Evolutionary conservation across 306 rosid species (phyloP), one percentile per base, ranked within the genome.

Genomic region (Trifolium repens): DNA sequence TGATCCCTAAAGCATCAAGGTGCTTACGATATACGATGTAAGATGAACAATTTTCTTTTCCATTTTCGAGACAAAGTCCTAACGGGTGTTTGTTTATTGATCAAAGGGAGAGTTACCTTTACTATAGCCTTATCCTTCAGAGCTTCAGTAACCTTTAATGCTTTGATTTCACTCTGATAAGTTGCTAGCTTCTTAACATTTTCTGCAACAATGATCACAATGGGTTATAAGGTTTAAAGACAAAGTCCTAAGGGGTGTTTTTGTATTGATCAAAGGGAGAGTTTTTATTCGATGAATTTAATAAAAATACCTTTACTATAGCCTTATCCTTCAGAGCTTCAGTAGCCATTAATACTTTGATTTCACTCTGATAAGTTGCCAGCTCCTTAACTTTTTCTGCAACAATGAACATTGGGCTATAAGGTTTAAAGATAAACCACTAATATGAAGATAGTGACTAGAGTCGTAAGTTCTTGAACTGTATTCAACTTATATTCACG

Each of bases 71-170:
- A 12, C 17, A n/a, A 8, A 39, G 49, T 44, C 49, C 49, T 44
- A 10, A 44, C 15, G 4, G 14, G 5, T 39, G 27, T 55, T n/a
- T 84, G 30, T 26, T 26, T 26, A 26, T 26, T 49, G 54, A 40
- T 16, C 44, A 0, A 37, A 53, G 43, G 54, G 43, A 52, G 72
- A 40, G 24, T 49, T 87, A 94, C 98, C 93, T 90, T 89, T 78
- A 90, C 90, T 15, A 86, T 83, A 70, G 98, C 97, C 85, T 88
- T 91, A 67, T 94, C 93, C 83, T 85, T 91, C 9, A 79, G 84
- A 67, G 87, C 84, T 82, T 90, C 94, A 46, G 88, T 86, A 72
- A 84, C 79, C 76, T 71, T 90, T 34, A 91, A 79, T 54, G 90
- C 86, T 87, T 90, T 91, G 89, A 88, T 90, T 84, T 94, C 91